Percentiles rank a stretch among this genome's conserved stretches.
Evolutionary conservation across 495 filamentous ascomycete species (phyloP).

Genomic region (Chaetomium tenue): DNA sequence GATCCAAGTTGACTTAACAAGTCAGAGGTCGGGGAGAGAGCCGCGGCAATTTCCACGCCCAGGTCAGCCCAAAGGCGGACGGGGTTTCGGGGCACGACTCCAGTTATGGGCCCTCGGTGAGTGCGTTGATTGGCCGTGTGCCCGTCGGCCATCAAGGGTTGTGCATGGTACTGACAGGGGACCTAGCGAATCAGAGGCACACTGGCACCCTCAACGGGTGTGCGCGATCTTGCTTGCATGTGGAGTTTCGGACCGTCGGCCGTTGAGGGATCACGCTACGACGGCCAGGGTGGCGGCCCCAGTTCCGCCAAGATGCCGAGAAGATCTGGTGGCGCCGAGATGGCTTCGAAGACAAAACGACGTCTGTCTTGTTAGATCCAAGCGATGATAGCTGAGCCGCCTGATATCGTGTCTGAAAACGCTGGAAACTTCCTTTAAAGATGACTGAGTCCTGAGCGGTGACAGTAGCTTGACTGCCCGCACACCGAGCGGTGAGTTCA

Average conservation of each 20-base stretch:
- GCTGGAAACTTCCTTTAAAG: not conserved
- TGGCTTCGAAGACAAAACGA: conserved; percentile 1
- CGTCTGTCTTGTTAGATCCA: conserved; percentile 4
- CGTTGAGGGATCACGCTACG: conserved; percentile 29
- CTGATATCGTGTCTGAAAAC: not conserved
- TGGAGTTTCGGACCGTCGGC: conserved; percentile 44
- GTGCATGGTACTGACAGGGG: conserved; percentile 11
- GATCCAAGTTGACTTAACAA: not conserved
- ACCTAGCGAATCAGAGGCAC: conserved; percentile 30
- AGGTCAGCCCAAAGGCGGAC: conserved; percentile 17
- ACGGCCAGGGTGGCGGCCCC: conserved; percentile 30
- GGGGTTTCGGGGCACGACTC: conserved; percentile 33
- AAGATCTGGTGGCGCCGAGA: conserved; percentile 37
- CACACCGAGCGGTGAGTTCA: conserved; percentile 18
- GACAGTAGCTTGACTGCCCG: conserved; percentile 2
- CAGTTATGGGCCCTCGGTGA: conserved; percentile 25
- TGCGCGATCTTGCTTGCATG: conserved; percentile 38
- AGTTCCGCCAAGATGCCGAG: conserved; percentile 17
- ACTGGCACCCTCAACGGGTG: conserved; percentile 25
- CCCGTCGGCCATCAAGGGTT: conserved; percentile 20
- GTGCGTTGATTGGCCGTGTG: conserved; percentile 26
- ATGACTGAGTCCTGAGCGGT: not conserved
- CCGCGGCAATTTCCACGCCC: conserved; percentile 20
- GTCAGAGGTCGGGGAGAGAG: conserved; percentile 2
- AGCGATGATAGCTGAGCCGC: not conserved